These are phyloP conservation scores for Entomortierella beljakovae DNA, from an alignment of 192 early-diverging fungal genomes.

Conservation along the genomic window DNA sequence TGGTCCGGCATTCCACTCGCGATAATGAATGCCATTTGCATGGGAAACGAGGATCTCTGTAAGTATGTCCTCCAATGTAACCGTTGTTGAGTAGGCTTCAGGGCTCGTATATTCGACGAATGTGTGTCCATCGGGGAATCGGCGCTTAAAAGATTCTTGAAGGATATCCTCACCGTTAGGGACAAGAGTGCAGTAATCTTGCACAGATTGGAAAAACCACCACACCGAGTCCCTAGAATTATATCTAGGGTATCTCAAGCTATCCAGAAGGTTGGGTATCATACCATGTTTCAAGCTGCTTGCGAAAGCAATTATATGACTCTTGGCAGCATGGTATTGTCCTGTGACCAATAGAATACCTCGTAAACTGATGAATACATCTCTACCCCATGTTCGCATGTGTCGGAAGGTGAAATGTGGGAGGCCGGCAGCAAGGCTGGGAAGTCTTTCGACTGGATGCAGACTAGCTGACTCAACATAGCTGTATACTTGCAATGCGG, in stretches of 20 bases:
- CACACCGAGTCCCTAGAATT: slow-evolving; percentile 97
- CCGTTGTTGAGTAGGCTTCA: slow-evolving; percentile 68
- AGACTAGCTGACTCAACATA: slow-evolving; percentile 86
- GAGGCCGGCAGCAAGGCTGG: slow-evolving; percentile 92
- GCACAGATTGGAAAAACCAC: slow-evolving; percentile 95
- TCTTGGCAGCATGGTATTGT: slow-evolving; percentile 82
- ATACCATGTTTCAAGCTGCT: slow-evolving; percentile 92
- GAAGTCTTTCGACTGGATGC: slow-evolving; percentile 66
- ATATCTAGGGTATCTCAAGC: slow-evolving; percentile 86
- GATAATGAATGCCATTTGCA: slow-evolving; percentile 89
- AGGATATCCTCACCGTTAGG: slow-evolving; percentile 86
- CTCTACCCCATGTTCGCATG: slow-evolving; percentile 99
- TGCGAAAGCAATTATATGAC: slow-evolving; percentile 93
- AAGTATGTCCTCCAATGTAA: slow-evolving; percentile 87
- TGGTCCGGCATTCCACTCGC: slow-evolving; percentile 95
- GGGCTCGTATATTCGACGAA: slow-evolving; percentile 78
- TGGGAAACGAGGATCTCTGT: slow-evolving; percentile 94
- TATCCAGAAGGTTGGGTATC: slow-evolving; percentile 96
- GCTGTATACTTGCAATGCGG: slow-evolving; percentile 88
- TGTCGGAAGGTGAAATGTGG: slow-evolving; percentile 93
- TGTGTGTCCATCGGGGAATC: slow-evolving; percentile 83
- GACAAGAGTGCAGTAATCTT: slow-evolving; percentile 80
- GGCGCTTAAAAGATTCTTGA: slow-evolving; percentile 73
- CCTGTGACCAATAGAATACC: slow-evolving; percentile 89
- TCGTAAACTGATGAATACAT: slow-evolving; percentile 92